Conservation (phyloP, 768 basidiomycete genomes). For the Mrakia hoshinonis region DNA sequence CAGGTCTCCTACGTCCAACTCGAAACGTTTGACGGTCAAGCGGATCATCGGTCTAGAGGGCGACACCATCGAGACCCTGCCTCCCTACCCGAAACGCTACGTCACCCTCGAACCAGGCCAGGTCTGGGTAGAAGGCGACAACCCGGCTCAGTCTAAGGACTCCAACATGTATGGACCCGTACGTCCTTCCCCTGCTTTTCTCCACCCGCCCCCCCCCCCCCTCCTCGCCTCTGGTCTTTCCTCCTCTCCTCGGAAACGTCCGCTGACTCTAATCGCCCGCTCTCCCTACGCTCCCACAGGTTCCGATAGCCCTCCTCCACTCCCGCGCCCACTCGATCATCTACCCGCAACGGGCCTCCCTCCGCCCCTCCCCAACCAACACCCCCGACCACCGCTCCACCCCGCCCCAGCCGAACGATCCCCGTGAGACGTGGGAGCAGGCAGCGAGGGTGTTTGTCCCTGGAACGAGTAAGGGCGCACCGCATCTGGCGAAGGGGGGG, state of each 20-base stretch:
- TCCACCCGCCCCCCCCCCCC: not conserved
- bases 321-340: slow-evolving; percentile 8
- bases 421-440: not conserved
- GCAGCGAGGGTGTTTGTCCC: not conserved
- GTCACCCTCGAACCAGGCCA: slow-evolving; percentile 25
- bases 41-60: slow-evolving; percentile 25
- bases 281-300: not conserved
- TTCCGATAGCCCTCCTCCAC: slow-evolving; percentile 16
- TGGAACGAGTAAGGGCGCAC: not conserved
- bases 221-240: not conserved
- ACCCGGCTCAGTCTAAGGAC: slow-evolving; percentile 20
- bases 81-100: slow-evolving; percentile 8
- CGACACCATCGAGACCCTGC: slow-evolving; percentile 19
- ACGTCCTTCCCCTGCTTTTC: not conserved
- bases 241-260: not conserved
- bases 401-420: not conserved
- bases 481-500: slow-evolving; percentile 12
- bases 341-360: not conserved
- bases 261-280: not conserved
- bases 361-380: not conserved
- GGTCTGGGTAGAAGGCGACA: slow-evolving; percentile 29
- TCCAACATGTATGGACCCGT: slow-evolving; percentile 27
- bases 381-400: not conserved
- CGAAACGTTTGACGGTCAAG: slow-evolving; percentile 24
- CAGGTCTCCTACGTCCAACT: slow-evolving; percentile 24